phyloP scores from a whole-genome alignment of 2,329 filamentous ascomycete genomes.

The Phyllosticta paracitricarpa region DNA sequence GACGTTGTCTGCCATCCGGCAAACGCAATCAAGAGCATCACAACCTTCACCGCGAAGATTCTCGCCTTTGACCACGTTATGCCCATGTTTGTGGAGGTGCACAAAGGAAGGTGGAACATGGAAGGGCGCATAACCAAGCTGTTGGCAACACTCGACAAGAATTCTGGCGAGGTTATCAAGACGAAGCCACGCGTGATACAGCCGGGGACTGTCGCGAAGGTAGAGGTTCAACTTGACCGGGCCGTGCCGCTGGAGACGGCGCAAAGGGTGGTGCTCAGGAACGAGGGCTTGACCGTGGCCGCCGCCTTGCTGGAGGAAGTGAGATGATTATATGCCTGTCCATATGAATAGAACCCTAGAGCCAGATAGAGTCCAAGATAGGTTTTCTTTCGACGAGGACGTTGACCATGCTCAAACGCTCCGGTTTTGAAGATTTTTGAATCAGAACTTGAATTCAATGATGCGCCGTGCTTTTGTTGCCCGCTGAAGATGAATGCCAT shows the following conservation, averaged over 20 bases:
- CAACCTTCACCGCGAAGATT: conserved; percentile 70
- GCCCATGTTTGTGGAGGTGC: conserved; percentile 82
- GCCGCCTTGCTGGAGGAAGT: conserved; percentile 65
- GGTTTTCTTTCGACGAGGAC: not conserved
- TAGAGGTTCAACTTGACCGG: conserved; percentile 62
- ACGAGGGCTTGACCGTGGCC: conserved; percentile 73
- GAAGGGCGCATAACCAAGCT: conserved; percentile 65
- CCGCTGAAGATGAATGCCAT: too few species aligned
- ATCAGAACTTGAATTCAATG: too few species aligned
- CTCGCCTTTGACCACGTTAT: conserved; percentile 83
- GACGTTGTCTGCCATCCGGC: conserved; percentile 72
- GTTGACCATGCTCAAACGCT: not conserved
- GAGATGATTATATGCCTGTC: not conserved
- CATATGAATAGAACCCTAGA: not conserved
- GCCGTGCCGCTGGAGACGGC: conserved; percentile 73
- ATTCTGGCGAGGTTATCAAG: conserved; percentile 62
- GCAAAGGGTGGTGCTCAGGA: conserved; percentile 69
- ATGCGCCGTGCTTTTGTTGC: too few species aligned
- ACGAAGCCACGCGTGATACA: conserved; percentile 79
- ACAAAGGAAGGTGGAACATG: conserved; percentile 72
- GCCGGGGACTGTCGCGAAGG: conserved; percentile 65
- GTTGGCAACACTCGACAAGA: conserved; percentile 67
- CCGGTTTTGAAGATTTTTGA: too few species aligned
- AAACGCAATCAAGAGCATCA: conserved; percentile 59
- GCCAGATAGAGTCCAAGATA: not conserved